Conservation (phyloP, 2,329 filamentous ascomycete genomes). For the Tolypocladium nubicola region DNA sequence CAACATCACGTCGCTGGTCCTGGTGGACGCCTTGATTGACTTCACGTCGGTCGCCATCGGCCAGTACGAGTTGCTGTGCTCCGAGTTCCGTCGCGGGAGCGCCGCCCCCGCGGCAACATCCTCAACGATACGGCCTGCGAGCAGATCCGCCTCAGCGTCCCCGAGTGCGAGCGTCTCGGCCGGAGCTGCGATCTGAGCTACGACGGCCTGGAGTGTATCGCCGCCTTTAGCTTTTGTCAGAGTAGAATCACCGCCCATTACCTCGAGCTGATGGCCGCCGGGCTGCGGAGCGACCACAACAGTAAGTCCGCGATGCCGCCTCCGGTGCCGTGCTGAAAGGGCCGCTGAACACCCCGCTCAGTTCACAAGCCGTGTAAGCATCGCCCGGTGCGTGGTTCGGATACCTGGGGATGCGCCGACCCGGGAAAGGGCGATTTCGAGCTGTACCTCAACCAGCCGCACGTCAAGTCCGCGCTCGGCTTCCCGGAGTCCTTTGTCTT, state of each 20-base stretch:
- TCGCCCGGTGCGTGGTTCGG: not conserved
- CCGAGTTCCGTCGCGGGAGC: not conserved
- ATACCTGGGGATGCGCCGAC: not conserved
- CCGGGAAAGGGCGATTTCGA: not conserved
- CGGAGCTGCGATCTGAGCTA: not conserved
- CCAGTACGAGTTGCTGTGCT: not conserved
- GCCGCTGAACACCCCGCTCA: no score
- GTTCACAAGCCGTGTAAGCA: no score
- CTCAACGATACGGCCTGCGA: not conserved
- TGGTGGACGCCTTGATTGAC: constrained; percentile 4
- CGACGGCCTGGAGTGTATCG: not conserved
- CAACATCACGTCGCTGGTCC: constrained; percentile 2
- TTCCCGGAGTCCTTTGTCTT: not conserved
- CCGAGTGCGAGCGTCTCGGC: not conserved
- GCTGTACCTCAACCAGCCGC: not conserved
- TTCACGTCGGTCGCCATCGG: constrained; percentile 1
- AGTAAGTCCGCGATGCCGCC: no score
- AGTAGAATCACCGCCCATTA: not conserved
- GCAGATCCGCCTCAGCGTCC: not conserved
- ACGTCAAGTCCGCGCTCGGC: not conserved
- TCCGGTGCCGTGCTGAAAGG: no score
- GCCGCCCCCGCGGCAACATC: not conserved
- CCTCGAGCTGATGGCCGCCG: not conserved
- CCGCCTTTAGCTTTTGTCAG: not conserved
- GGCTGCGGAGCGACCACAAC: no score